phyloP scores from a whole-genome alignment of 768 basidiomycete species.

The Rhodotorula kratochvilovae region DNA sequence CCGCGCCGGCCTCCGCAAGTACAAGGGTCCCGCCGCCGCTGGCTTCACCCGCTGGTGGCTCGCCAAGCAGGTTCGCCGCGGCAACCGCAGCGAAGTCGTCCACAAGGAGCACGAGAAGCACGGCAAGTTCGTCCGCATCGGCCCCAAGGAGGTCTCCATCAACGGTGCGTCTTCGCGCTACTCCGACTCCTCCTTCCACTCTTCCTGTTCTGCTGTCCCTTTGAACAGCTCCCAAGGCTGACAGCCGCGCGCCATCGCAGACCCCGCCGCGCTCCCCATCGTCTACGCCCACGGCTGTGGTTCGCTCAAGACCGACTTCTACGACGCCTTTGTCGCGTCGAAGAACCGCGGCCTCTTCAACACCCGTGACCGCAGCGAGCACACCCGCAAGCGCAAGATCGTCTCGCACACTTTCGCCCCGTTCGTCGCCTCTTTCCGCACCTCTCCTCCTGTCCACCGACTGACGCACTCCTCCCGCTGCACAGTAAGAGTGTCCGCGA shows the following conservation, averaged over 20 bases:
- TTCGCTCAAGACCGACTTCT: slow-evolving; percentile 73
- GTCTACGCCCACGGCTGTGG: slow-evolving; percentile 82
- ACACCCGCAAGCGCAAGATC: slow-evolving; percentile 86
- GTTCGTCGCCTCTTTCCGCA: slow-evolving; percentile 4
- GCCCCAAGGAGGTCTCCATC: slow-evolving; percentile 55
- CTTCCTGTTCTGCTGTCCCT: too few relatives aligned
- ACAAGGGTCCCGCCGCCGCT: slow-evolving; percentile 68
- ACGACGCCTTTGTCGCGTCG: slow-evolving; percentile 62
- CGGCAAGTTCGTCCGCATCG: slow-evolving; percentile 47
- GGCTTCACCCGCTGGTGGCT: slow-evolving; percentile 71
- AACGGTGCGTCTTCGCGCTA: not conserved
- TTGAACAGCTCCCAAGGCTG: not conserved
- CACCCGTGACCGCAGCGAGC: slow-evolving; percentile 53
- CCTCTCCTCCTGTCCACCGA: not conserved
- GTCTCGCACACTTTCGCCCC: slow-evolving; percentile 53
- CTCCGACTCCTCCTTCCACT: not conserved
- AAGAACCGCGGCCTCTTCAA: slow-evolving; percentile 52
- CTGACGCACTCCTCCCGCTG: slow-evolving; percentile 41
- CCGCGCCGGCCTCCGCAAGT: slow-evolving; percentile 56
- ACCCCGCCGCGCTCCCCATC: slow-evolving; percentile 67
- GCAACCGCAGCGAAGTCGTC: slow-evolving; percentile 69
- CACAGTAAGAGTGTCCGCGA: slow-evolving; percentile 75
- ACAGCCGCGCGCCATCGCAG: slow-evolving; percentile 47
- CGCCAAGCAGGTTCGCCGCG: slow-evolving; percentile 60
- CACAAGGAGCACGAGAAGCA: slow-evolving; percentile 69